phyloP scores from a whole-genome alignment of 495 filamentous ascomycete species.

The Penicillium simplicissimum region DNA sequence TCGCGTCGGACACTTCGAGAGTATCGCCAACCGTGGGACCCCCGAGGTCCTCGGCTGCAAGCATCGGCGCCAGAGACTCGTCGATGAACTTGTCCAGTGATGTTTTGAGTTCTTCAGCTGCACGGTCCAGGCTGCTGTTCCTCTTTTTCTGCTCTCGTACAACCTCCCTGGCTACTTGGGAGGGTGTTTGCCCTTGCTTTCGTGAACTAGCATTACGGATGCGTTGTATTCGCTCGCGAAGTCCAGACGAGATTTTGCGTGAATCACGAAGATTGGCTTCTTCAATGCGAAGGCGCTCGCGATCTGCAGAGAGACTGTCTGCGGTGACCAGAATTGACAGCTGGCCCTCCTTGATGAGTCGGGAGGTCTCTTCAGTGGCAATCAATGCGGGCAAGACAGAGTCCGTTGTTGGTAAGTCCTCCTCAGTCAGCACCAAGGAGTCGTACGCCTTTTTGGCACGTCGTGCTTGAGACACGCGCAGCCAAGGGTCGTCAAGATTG shows the following conservation, averaged over 20 bases:
- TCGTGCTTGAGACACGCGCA: conserved; percentile 54
- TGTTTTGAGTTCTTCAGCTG: conserved; percentile 57
- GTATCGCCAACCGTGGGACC: conserved; percentile 81
- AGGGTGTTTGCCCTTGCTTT: conserved; percentile 55
- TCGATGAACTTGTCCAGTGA: conserved; percentile 73
- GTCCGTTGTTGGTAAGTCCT: conserved; percentile 61
- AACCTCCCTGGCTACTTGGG: conserved; percentile 60
- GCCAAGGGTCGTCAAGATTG: conserved; percentile 38
- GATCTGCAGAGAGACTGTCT: conserved; percentile 52
- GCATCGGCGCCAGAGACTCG: conserved; percentile 70
- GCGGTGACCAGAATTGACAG: conserved; percentile 56
- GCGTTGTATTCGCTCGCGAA: conserved; percentile 59
- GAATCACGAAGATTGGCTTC: conserved; percentile 62
- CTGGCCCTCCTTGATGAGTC: conserved; percentile 63
- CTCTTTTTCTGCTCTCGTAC: conserved; percentile 58
- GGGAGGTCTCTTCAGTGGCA: conserved; percentile 63
- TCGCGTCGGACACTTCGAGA: conserved; percentile 60
- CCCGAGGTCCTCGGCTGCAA: conserved; percentile 83
- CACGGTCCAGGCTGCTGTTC: conserved; percentile 53
- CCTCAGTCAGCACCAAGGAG: conserved; percentile 56
- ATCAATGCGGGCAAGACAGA: conserved; percentile 72
- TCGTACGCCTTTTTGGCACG: conserved; percentile 65
- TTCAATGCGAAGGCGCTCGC: conserved; percentile 58
- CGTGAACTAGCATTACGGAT: conserved; percentile 54
- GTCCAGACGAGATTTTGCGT: conserved; percentile 48